Evolutionary conservation across 2,329 filamentous ascomycete species (phyloP).

Genomic region (Ceratocystis papillata): DNA sequence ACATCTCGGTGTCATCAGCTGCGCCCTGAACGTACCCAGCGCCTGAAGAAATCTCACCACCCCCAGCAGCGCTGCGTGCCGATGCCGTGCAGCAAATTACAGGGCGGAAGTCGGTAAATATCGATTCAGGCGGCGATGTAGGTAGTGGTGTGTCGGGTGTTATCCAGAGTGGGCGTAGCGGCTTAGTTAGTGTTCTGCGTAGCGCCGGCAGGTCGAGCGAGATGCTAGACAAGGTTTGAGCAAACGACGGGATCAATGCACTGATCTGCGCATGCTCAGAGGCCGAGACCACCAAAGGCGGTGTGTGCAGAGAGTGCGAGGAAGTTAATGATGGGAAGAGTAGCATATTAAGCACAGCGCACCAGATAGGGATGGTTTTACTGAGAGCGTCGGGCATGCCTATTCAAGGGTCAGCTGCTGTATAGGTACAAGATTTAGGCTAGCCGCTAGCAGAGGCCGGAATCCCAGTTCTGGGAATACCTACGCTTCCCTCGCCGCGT

Average conservation of each 20-base stretch:
- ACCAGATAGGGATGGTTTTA: slow-evolving; percentile 93
- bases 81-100: slow-evolving; percentile 82
- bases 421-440: not conserved
- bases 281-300: slow-evolving; percentile 57
- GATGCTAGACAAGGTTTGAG: slow-evolving; percentile 43
- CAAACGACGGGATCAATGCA: slow-evolving; percentile 45
- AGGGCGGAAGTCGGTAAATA: slow-evolving; percentile 53
- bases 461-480: slow-evolving; percentile 27
- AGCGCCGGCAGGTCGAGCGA: slow-evolving; percentile 48
- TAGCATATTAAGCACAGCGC: slow-evolving; percentile 67
- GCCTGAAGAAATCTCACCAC: slow-evolving; percentile 43
- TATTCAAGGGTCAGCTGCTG: slow-evolving; percentile 29
- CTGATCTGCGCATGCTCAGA: slow-evolving; percentile 76
- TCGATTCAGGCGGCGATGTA: slow-evolving; percentile 23
- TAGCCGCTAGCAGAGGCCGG: too few relatives aligned
- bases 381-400: slow-evolving; percentile 88
- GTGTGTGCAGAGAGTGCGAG: slow-evolving; percentile 52
- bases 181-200: slow-evolving; percentile 51
- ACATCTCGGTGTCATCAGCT: slow-evolving; percentile 88
- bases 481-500: slow-evolving; percentile 78
- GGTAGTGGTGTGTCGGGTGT: slow-evolving; percentile 53
- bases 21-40: slow-evolving; percentile 84
- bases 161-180: slow-evolving; percentile 69
- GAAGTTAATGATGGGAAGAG: slow-evolving; percentile 51
- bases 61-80: slow-evolving; percentile 55